Base-by-base conservation (phyloP, 2,329 filamentous ascomycete species). In the Lasiodiplodia hormozganensis region DNA sequence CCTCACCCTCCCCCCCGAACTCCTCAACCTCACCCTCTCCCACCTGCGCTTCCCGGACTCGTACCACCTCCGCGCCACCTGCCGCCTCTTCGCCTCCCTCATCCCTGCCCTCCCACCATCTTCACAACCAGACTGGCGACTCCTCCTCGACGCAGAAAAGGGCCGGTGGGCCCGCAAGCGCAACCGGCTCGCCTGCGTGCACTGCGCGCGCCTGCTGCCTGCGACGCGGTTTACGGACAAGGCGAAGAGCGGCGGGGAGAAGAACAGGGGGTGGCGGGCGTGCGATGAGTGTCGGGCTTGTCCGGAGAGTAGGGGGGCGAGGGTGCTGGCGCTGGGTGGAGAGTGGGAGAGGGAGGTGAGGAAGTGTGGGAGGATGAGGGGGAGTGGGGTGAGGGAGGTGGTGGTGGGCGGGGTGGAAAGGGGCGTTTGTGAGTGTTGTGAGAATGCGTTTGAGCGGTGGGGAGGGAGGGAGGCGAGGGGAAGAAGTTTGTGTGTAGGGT, bases 11-110 rank as follows among this genome's bases (percentile, higher is more conserved):
- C 58, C 58, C 40, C 23, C 23, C 8, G 58, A 62, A 5, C 58
- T 62, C 58, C 58, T 62, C 40, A 5, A 14, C 58, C 23, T 21
- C 40, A 62, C 31, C 38, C 28, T 51, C 23, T 3, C 40, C 2
- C 25, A 51, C 16, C 23, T 62, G 40, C 8, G 1, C 23, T 62
- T 62, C 58, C 58, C 58, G 7, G 40, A 21, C 21, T 10, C 18
- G 5, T 12, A 40, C 16, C 58, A 31, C 58, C 58, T 62, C 16
- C 58, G 58, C 38, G 58, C 58, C 58, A 62, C 40, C 38, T 51
- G 58, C 58, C 40, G 40, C 58, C 18, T 23, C 40, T 34, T 51
- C 38, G 43, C 58, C 3, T 4, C 16, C 23, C 23, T 51, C 58
- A 51, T 62, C 58, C 58, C 58, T 10, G 7, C 40, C 0, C 58